phyloP scores from a whole-genome alignment of 176 grass and related monocot species.

The Lolium multiflorum region DNA sequence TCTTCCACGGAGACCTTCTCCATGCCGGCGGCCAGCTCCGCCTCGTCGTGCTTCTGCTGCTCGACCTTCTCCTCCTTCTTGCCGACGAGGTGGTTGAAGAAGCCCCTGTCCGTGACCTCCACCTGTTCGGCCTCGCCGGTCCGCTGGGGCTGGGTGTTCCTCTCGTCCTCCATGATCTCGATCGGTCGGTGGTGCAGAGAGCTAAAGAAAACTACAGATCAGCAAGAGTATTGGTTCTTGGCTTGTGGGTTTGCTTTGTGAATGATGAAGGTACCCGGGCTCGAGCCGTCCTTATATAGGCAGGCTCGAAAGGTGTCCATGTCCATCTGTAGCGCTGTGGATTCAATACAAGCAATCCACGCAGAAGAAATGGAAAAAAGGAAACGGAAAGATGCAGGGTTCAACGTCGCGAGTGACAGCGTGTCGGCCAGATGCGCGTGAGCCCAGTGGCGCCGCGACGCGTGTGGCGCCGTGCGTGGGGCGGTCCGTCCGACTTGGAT shows the following conservation, averaged over 20 bases:
- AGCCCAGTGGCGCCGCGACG: neutral
- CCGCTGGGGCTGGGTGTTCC: conserved; percentile 54
- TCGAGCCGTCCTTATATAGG: conserved; percentile 47
- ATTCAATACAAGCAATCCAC: neutral
- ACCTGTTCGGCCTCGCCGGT: conserved; percentile 44
- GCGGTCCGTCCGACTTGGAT: conserved; percentile 45
- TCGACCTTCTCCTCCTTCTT: conserved; percentile 56
- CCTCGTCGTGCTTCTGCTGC: conserved; percentile 61
- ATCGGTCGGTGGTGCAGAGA: neutral
- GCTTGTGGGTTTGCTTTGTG: conserved; percentile 34
- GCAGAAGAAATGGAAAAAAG: neutral
- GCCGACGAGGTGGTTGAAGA: conserved; percentile 66
- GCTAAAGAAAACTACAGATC: conserved; percentile 27
- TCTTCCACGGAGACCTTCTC: conserved; percentile 71
- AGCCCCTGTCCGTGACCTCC: conserved; percentile 74
- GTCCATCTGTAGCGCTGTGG: conserved; percentile 4
- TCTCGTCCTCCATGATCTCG: conserved; percentile 71
- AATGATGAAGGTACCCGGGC: neutral
- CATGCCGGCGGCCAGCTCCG: conserved; percentile 45
- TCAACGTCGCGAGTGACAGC: conserved; percentile 18
- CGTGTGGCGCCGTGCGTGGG: conserved; percentile 25
- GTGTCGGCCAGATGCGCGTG: neutral
- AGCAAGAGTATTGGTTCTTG: conserved; percentile 34
- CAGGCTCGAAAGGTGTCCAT: neutral
- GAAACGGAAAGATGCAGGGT: too few relatives aligned